phyloP scores from a whole-genome alignment of 129 eudicot genomes.

The Pseudognaphalium luteoalbum region DNA sequence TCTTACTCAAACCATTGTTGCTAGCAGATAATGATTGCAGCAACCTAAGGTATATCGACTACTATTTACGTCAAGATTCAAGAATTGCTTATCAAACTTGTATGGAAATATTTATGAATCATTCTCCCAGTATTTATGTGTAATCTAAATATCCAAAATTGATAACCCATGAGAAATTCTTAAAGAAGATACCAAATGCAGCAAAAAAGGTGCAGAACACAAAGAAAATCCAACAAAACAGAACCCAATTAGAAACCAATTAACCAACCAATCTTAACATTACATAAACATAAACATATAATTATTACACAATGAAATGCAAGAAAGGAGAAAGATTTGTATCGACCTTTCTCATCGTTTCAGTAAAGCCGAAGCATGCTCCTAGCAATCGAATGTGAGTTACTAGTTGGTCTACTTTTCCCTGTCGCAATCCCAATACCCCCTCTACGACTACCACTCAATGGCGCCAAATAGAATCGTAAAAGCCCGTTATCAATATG shows the following conservation, averaged over 20 bases:
- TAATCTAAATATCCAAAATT: background rate
- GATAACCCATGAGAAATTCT: background rate
- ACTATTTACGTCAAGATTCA: background rate
- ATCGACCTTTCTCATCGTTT: slow-evolving; percentile 36
- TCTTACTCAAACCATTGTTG: background rate
- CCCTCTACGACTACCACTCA: slow-evolving; percentile 73
- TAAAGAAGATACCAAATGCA: background rate
- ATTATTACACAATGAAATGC: slow-evolving; percentile 34
- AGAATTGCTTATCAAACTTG: background rate
- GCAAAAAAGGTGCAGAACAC: slow-evolving; percentile 14
- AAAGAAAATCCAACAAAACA: slow-evolving; percentile 7
- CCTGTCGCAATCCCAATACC: slow-evolving; percentile 43
- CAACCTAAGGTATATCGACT: background rate
- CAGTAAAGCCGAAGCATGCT: slow-evolving; percentile 69
- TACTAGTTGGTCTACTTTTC: slow-evolving; percentile 42
- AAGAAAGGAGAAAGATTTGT: slow-evolving; percentile 25
- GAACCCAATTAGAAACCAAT: slow-evolving; percentile 23
- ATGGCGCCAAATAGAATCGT: slow-evolving; percentile 81
- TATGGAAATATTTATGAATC: background rate
- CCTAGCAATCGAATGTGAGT: slow-evolving; percentile 68
- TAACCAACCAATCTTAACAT: slow-evolving; percentile 41
- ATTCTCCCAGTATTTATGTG: background rate
- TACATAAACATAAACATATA: slow-evolving; percentile 29
- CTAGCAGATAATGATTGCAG: background rate
- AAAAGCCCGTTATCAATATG: slow-evolving; percentile 74